phyloP scores from a whole-genome alignment of 345 rosid genomes.

The Cardiospermum halicacabum region DNA sequence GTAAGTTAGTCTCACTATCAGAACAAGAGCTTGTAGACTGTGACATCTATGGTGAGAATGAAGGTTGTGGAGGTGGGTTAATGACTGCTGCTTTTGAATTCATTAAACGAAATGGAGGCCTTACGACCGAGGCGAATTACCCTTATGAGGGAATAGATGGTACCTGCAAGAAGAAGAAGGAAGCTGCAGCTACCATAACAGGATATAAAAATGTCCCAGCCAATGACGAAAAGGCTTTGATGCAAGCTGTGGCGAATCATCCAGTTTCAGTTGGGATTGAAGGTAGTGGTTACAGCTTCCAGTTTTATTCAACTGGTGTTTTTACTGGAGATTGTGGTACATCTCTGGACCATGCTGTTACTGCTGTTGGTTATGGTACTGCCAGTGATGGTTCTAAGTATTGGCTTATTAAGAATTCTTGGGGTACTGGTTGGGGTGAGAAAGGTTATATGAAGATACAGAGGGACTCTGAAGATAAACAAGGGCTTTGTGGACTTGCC shows the following conservation, averaged over 20 bases:
- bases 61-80: constrained; percentile 43
- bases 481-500: constrained; percentile 58
- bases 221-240: constrained; percentile 40
- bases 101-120: constrained; percentile 34
- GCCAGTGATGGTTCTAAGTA: constrained; percentile 36
- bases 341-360: constrained; percentile 38
- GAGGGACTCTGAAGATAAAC: constrained; percentile 29
- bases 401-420: constrained; percentile 62
- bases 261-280: constrained; percentile 48
- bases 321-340: constrained; percentile 39
- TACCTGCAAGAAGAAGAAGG: constrained; percentile 22
- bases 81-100: constrained; percentile 39
- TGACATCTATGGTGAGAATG: constrained; percentile 16
- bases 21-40: constrained; percentile 61
- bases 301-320: constrained; percentile 38
- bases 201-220: constrained; percentile 35
- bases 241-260: constrained; percentile 42
- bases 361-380: constrained; percentile 51
- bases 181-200: constrained; percentile 22
- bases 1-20: constrained; percentile 48
- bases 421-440: constrained; percentile 60
- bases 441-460: constrained; percentile 46
- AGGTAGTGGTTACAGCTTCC: constrained; percentile 24
- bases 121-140: constrained; percentile 38
- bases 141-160: constrained; percentile 36